Conservation (phyloP, 306 rosid species). For the Trifolium pratense region DNA sequence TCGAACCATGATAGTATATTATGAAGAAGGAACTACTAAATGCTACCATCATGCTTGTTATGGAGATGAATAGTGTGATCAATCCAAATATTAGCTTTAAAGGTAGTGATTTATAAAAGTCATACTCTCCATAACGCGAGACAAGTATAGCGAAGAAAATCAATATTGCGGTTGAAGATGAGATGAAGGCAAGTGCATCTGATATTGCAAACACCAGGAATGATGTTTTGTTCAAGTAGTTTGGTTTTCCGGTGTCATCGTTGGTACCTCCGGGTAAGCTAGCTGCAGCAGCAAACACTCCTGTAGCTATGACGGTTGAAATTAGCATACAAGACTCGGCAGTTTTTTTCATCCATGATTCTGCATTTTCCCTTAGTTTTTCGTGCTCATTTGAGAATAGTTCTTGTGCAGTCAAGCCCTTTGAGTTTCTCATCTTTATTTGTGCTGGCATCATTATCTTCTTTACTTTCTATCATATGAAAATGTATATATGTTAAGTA, state of each 20-base stretch:
- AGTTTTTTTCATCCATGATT: conserved; percentile 62
- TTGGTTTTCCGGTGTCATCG: conserved; percentile 36
- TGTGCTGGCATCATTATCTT: conserved; percentile 41
- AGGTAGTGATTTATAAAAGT: conserved; percentile 53
- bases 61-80: conserved; percentile 44
- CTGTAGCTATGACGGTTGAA: conserved; percentile 56
- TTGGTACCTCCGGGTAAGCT: conserved; percentile 54
- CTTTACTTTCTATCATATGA: conserved; percentile 49
- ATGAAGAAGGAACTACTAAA: conserved; percentile 50
- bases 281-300: conserved; percentile 57
- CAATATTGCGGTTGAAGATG: conserved; percentile 49
- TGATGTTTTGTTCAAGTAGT: conserved; percentile 32
- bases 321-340: conserved; percentile 57
- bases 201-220: conserved; percentile 50
- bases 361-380: conserved; percentile 34
- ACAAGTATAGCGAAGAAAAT: conserved; percentile 56
- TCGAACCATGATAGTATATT: conserved; percentile 24
- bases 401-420: conserved; percentile 35
- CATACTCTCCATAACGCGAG: conserved; percentile 51
- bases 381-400: conserved; percentile 34
- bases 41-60: conserved; percentile 52
- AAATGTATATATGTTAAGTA: neutral
- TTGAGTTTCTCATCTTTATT: conserved; percentile 24
- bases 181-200: conserved; percentile 53
- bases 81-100: conserved; percentile 53